Percentiles rank a stretch among this genome's conserved stretches.
Evolutionary conservation across 2,329 filamentous ascomycete genomes (phyloP).

Genomic region (Ophiocordyceps sinensis): DNA sequence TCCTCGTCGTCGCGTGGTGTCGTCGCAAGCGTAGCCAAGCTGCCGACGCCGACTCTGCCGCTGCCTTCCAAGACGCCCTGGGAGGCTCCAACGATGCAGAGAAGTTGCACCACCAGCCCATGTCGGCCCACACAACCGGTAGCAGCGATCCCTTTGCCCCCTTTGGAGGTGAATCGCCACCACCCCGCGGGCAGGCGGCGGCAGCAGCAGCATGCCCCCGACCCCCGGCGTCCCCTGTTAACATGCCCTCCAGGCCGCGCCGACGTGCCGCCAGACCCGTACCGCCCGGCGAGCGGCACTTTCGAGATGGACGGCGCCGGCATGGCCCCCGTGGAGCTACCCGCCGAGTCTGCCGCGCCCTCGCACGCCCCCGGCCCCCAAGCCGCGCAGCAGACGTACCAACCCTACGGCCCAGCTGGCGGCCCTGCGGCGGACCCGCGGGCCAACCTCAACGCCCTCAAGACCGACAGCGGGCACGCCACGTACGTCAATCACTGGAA

Average conservation of each 20-base stretch:
- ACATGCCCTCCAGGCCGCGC: constrained; percentile 14
- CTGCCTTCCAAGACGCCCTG: constrained; percentile 3
- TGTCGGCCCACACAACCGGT: constrained; percentile 12
- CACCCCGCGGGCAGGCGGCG: too few species aligned
- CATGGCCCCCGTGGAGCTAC: constrained; percentile 17
- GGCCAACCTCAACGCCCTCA: constrained; percentile 19
- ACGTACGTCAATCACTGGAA: constrained; percentile 24
- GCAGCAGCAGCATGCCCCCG: too few species aligned
- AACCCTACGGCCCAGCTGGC: constrained; percentile 2
- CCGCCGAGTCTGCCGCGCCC: constrained; percentile 8
- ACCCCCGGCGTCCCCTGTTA: background rate
- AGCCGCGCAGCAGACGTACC: background rate
- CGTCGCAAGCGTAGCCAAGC: constrained; percentile 9
- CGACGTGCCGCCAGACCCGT: constrained; percentile 15
- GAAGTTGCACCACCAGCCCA: constrained; percentile 9
- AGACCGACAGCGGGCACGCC: constrained; percentile 13
- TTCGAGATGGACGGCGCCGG: constrained; percentile 24
- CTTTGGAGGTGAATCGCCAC: constrained; percentile 25
- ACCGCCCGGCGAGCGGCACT: constrained; percentile 12
- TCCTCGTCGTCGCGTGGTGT: constrained; percentile 8
- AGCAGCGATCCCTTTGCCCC: constrained; percentile 25
- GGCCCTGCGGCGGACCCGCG: constrained; percentile 13
- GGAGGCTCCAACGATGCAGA: constrained; percentile 10
- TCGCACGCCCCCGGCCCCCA: constrained; percentile 1
- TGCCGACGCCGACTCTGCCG: constrained; percentile 1